Conservation (phyloP, 345 rosid genomes). For the Arabidopsis suecica region DNA sequence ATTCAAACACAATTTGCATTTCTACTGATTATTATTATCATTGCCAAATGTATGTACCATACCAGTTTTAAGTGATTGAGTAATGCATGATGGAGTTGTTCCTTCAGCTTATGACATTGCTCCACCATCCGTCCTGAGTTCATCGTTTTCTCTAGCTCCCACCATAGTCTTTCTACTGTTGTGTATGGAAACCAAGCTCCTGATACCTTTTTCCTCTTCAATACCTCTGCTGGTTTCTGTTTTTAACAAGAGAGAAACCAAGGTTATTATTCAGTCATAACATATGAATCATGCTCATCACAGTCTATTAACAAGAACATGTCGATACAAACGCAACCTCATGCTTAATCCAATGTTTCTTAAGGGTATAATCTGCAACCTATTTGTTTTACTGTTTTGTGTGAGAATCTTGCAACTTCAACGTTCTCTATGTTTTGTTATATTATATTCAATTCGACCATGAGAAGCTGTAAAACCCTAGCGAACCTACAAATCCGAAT, state of each 20-base stretch:
- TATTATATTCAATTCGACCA: conserved; percentile 10
- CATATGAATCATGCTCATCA: conserved; percentile 5
- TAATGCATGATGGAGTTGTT: conserved; percentile 64
- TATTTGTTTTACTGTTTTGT: conserved; percentile 17
- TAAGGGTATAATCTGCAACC: not conserved
- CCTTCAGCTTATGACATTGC: conserved; percentile 77
- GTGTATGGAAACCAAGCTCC: conserved; percentile 89
- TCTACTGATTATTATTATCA: not conserved
- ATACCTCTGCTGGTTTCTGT: conserved; percentile 79
- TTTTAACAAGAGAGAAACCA: not conserved
- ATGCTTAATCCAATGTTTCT: not conserved
- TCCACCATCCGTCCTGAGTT: conserved; percentile 68
- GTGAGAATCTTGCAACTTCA: conserved; percentile 8
- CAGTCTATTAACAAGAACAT: not conserved
- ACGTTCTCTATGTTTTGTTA: not conserved
- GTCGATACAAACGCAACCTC: not conserved
- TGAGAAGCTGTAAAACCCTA: conserved; percentile 15
- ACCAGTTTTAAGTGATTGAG: conserved; percentile 84
- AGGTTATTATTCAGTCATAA: not conserved
- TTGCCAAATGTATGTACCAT: conserved; percentile 47
- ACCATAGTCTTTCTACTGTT: conserved; percentile 74
- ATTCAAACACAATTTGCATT: not conserved
- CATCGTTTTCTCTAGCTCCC: conserved; percentile 68
- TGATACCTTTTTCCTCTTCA: conserved; percentile 72
- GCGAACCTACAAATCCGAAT: conserved; percentile 9